Evolutionary conservation across 257 asterid genomes (phyloP), one percentile per base, ranked within the genome.

Genomic region (Gentiana straminea): DNA sequence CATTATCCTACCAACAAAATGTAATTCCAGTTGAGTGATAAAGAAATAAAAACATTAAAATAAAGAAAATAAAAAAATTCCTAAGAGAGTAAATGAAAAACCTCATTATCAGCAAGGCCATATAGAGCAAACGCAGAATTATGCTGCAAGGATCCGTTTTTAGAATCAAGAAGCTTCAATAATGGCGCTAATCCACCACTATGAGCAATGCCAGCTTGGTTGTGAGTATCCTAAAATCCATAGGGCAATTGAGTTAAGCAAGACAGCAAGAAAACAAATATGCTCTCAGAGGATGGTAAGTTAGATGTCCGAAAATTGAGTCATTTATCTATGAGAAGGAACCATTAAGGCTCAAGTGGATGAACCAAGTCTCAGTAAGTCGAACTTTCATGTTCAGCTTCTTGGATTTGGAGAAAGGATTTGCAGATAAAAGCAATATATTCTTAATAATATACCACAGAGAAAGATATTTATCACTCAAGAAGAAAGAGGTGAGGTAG

Each of bases 41-140:
- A 24, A 12, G 35, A 8, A 9, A n/a, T 11, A 15, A 24, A 59
- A 13, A 34, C 33, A 8, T 8, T 2, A 7, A 13, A 47, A 33
- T 11, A 37, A 47, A 35, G 12, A 39, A 36, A 24, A 46, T 54
- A 39, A 64, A 46, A 51, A 43, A 56, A 8, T 13, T 33, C 33
- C 38, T 36, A 47, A 48, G 35, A 47, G 52, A 51, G 39, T 55
- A 33, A 59, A 44, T 49, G 38, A 49, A 62, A 37, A 66, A 86
- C 99, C 94, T 92, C 99, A 64, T 92, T 92, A 72, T 92, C 99
- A 34, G 99, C 95, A 71, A 92, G 99, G 52, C 99, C 99, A 51
- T 88, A 92, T 55, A 92, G 94, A 61, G 99, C 95, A 76, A 92
- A 92, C 54, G 99, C 99, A 71, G 99, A 94, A 82, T 89, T 89